A percentile compares a stretch with the other conserved stretches of the same genome.
Conservation (phyloP, 257 asterid genomes). For the Plantago elongata region DNA sequence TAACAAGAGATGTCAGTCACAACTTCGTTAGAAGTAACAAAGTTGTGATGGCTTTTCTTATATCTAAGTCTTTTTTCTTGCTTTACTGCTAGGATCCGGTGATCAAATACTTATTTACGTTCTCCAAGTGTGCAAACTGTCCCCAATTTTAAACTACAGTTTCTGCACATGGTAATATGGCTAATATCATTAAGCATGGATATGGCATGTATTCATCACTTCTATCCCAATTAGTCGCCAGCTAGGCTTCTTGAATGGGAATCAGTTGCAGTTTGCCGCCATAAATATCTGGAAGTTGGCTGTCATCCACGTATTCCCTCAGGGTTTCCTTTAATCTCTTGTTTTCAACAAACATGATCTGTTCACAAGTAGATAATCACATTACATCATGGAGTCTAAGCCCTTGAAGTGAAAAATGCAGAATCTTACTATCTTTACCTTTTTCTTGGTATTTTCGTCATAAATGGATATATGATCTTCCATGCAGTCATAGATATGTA, state of each 20-base stretch:
- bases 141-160: conserved; percentile 33
- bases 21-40: too few relatives aligned
- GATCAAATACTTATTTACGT: conserved; percentile 31
- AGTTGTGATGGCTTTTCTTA: too few relatives aligned
- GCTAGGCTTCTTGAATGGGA: conserved; percentile 61
- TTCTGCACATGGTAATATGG: conserved; percentile 37
- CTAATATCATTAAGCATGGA: conserved; percentile 52
- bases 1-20: too few relatives aligned
- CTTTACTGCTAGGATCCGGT: conserved; percentile 33
- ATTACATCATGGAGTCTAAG: background rate
- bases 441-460: conserved; percentile 71
- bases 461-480: conserved; percentile 66
- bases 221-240: conserved; percentile 29
- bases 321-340: conserved; percentile 44
- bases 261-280: conserved; percentile 71
- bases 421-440: conserved; percentile 72
- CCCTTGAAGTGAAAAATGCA: background rate
- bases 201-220: conserved; percentile 35
- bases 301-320: conserved; percentile 59
- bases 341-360: conserved; percentile 60
- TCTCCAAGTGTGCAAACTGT: conserved; percentile 51
- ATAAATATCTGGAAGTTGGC: conserved; percentile 70
- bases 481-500: conserved; percentile 54
- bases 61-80: too few relatives aligned
- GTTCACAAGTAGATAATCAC: background rate